A percentile compares a stretch with the other conserved stretches of the same genome.
Conservation (phyloP, 2,329 filamentous ascomycete species). For the Epichloe uncinata region DNA sequence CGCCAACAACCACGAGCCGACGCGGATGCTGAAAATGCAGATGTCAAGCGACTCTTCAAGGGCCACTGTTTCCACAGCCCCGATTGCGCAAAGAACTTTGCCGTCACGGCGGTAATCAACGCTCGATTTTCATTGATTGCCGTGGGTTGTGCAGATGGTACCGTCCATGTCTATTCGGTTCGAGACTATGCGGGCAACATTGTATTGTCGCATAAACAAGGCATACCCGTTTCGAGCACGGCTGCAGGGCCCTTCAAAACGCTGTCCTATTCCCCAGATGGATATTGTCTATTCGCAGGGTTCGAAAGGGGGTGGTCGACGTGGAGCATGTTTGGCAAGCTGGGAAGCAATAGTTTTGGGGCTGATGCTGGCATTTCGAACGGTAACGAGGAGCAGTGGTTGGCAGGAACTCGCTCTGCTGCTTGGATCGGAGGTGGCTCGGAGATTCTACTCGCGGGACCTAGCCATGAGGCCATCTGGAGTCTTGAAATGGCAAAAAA, state of each 20-base stretch:
- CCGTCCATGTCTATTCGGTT: conserved; percentile 79
- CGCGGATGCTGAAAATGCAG: conserved; percentile 27
- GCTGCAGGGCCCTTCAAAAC: conserved; percentile 60
- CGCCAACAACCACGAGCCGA: conserved; percentile 36
- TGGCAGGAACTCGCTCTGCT: conserved; percentile 63
- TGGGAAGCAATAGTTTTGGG: conserved; percentile 71
- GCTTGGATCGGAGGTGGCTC: conserved; percentile 82
- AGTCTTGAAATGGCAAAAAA: conserved; percentile 85
- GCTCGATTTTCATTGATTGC: conserved; percentile 90
- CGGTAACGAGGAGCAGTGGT: conserved; percentile 67
- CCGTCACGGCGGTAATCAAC: conserved; percentile 71
- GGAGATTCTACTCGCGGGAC: conserved; percentile 63
- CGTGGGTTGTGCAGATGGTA: conserved; percentile 67
- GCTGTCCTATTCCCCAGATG: conserved; percentile 82
- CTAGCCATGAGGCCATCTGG: conserved; percentile 68
- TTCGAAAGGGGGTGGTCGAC: conserved; percentile 88
- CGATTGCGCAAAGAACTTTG: conserved; percentile 42
- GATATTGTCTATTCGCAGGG: conserved; percentile 89
- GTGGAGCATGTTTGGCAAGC: conserved; percentile 95
- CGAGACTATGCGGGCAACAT: conserved; percentile 91
- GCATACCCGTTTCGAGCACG: conserved; percentile 50
- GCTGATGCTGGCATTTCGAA: conserved; percentile 50
- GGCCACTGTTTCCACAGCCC: conserved; percentile 86
- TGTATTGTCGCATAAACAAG: conserved; percentile 68
- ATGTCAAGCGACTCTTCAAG: conserved; percentile 60